Base-by-base conservation (phyloP, 1,139 yeast species). In the Scheffersomyces cryptocercus region DNA sequence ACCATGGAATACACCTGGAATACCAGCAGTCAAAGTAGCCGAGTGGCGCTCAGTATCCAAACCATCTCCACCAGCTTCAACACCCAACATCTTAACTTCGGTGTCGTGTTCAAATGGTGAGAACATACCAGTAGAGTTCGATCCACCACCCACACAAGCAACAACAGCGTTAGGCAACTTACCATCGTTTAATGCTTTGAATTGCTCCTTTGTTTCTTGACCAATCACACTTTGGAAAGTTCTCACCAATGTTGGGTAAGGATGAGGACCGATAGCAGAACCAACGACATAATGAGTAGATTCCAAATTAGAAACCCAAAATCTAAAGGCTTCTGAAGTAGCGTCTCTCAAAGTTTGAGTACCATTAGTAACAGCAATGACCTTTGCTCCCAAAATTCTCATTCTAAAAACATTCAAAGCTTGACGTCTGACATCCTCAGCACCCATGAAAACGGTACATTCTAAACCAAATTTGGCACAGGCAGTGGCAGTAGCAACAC, bases 111-210 rank as follows among this genome's bases (percentile, higher is more conserved):
- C 95, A 62, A 93, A 93, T 41, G 98, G 97, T 15, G 91, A 84
- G 65, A 93, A 93, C 81, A 93, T 82, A 64, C 99, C 99, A 35
- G 96, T 83, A 40, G 97, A 86, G 74, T 93, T 93, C 29, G 97
- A 89, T 42, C 99, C 99, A 61, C 99, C 99, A 58, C 99, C 99
- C 42, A 93, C 99, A 77, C 99, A 93, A 3, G 99, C 99, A 48
- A 91, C 97, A 36, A 93, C 84, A 11, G 91, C 90, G 60, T 93
- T 88, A 38, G 99, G 99, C 52, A 93, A 76, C 58, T 82, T 85
- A 29, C 96, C 96, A 50, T 79, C 70, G 64, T 88, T 89, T 52
- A 85, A 70, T 54, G 78, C 82, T 55, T 80, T 82, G 70, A 91
- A 91, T 72, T 93, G 97, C 64, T 87, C 85, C 68, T 88, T 90